phyloP scores from a whole-genome alignment of 2,329 filamentous ascomycete genomes.

The Aspergillus novoparasiticus region DNA sequence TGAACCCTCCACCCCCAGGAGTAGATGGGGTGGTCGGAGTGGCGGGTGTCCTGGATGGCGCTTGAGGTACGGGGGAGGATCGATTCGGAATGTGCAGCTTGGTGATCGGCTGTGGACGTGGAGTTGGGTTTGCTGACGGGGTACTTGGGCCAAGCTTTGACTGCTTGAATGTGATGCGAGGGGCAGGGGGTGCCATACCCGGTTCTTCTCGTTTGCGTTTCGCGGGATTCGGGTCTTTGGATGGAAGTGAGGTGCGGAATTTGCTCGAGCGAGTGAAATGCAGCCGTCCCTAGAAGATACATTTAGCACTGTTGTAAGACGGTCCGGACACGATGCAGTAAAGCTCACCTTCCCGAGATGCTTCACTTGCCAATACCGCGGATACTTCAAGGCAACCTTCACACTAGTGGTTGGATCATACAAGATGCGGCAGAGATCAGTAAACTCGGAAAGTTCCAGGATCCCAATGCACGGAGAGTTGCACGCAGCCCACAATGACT shows the following conservation, averaged over 20 bases:
- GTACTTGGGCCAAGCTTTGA: slow-evolving; percentile 36
- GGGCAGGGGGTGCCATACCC: slow-evolving; percentile 36
- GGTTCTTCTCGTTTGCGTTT: slow-evolving; percentile 47
- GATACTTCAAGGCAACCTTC: slow-evolving; percentile 55
- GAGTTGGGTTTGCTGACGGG: slow-evolving; percentile 26
- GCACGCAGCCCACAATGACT: slow-evolving; percentile 60
- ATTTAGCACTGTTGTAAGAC: slow-evolving; percentile 5
- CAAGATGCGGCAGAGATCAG: slow-evolving; percentile 60
- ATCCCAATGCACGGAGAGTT: slow-evolving; percentile 54
- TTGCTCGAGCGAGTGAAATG: slow-evolving; percentile 44
- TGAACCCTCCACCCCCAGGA: slow-evolving; percentile 38
- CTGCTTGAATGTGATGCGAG: slow-evolving; percentile 47
- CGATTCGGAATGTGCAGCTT: slow-evolving; percentile 39
- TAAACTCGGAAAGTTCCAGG: slow-evolving; percentile 58
- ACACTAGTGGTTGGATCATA: slow-evolving; percentile 56
- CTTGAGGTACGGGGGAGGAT: slow-evolving; percentile 30
- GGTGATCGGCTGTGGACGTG: slow-evolving; percentile 25
- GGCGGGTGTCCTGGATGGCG: slow-evolving; percentile 29
- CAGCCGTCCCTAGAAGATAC: slow-evolving; percentile 40
- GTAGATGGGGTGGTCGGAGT: slow-evolving; percentile 34
- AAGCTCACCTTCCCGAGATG: slow-evolving; percentile 54
- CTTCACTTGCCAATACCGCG: slow-evolving; percentile 59
- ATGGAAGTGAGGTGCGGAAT: slow-evolving; percentile 41
- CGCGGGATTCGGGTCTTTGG: slow-evolving; percentile 29
- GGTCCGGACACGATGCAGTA: neutral